Conservation (phyloP, 169 alveolate species). For the Plasmodium berghei region DNA sequence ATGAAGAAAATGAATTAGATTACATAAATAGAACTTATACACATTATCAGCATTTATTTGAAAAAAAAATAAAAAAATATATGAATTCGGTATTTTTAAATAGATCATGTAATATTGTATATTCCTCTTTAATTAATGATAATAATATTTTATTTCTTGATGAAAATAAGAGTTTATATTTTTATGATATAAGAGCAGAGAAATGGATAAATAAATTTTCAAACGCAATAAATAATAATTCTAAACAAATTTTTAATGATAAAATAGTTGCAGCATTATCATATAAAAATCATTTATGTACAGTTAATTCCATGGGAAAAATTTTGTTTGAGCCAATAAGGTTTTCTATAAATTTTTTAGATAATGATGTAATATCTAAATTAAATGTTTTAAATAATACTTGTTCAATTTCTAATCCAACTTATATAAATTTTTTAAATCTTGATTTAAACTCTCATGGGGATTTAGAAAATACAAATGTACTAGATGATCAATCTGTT, state of each 20-base stretch:
- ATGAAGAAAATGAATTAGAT: neutral
- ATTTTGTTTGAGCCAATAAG: constrained; percentile 25
- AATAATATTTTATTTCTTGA: constrained; percentile 25
- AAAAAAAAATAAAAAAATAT: constrained; percentile 61
- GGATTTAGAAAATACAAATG: neutral
- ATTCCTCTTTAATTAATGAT: constrained; percentile 36
- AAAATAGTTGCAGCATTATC: constrained; percentile 19
- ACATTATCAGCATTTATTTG: constrained; percentile 19
- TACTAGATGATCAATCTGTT: neutral
- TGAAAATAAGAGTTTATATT: constrained; percentile 19
- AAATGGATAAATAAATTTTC: constrained; percentile 14
- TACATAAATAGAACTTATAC: constrained; percentile 17
- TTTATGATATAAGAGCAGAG: constrained; percentile 57
- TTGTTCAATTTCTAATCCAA: constrained; percentile 4
- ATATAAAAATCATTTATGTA: constrained; percentile 49
- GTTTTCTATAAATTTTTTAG: neutral
- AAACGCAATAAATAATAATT: neutral
- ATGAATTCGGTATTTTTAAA: neutral
- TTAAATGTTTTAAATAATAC: constrained; percentile 12
- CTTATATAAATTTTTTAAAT: constrained; percentile 31
- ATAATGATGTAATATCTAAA: neutral
- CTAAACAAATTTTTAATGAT: neutral
- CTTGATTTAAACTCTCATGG: neutral
- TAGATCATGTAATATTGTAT: neutral
- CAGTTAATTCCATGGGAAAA: constrained; percentile 13